Evolutionary conservation across 192 early-diverging fungal species (phyloP), one percentile per base, ranked within the genome.

Genomic region (Dissophora globulifera): DNA sequence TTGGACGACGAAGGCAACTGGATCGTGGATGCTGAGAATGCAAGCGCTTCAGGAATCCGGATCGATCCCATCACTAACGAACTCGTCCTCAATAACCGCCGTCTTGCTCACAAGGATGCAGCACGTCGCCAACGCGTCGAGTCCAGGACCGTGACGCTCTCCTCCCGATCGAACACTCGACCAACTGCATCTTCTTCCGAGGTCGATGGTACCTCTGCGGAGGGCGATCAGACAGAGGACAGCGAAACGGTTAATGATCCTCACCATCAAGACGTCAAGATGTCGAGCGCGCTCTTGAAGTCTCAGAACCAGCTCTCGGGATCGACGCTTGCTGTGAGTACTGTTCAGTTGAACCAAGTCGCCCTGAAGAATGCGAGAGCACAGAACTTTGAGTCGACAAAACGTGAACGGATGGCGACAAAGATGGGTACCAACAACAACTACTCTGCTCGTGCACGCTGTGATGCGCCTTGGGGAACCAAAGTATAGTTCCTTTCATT

Each of bases 21-120:
- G 72, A 76, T 76, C 35, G 17, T 76, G 51, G 62, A 66, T 29
- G 43, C 50, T 8, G 27, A 54, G 41, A 50, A 10, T 20, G 2
- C 25, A 13, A 54, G 23, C 13, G 40, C 31, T 15, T 50, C 49
- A 13, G 70, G 70, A 4, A 76, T 76, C 58, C 41, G 27, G 4
- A 31, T 76, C 45, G 72, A 76, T 35, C 72, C 72, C 23, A 4
- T 42, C 32, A 76, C 72, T 35, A 76, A 76, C 52, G 72, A 76
- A 30, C 72, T 76, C 17, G 64, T 76, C 30, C 72, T 76, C 48
- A 76, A 76, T 58, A 46, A 76, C 30, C 72, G 72, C 25, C 62
- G 72, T 26, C 58, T 76, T 22, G 50, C 72, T 5, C 72, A 53
- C 58, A 76, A 76, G 58, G 72, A 76, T 29, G 72, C 72, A 10